Base-by-base conservation (phyloP, 192 early-diverging fungal genomes). In the Haplosporangium gracile region DNA sequence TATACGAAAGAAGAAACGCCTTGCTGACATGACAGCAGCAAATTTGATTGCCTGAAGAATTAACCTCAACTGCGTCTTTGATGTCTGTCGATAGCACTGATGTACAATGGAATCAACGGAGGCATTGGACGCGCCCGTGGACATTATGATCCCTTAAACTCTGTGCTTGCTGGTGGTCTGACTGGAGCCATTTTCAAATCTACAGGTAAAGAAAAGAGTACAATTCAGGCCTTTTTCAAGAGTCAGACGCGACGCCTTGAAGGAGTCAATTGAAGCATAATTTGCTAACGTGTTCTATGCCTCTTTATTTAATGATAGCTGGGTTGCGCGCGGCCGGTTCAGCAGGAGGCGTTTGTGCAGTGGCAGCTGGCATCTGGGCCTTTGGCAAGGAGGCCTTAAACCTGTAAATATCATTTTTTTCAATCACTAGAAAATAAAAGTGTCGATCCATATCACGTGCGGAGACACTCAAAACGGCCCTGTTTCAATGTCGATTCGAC, bases 121-220 rank as follows among this genome's bases (percentile, higher is more conserved):
- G 83, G 89, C 71, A 92, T 96, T 73, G 92, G 92, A 72, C 82
- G 72, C 55, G 87, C 89, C 45, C 90, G 94, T 65, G 94, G 94
- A 43, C 80, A 78, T 29, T 93, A 93, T 47, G 94, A 95, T 81
- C 84, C 91, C 65, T 89, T 93, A 77, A 95, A 93, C 87, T 94
- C 91, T 72, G 68, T 95, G 38, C 91, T 91, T 57, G 94, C 94
- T 9, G 95, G 94, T 24, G 95, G 93, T 29, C 88, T 95, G 80
- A 89, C 94, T 63, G 95, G 95, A 43, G 92, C 92, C 68, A 82
- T 96, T 47, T 96, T 95, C 83, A 96, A 96, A 89, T 92, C 90
- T 15, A 93, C 93, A 36, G 89, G 83, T 85, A 89, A 75, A 20
- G 29, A 2, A 29, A 74, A 36, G 20, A 43, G 42, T 1, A 18